Conservation (phyloP, 1,284 basidiomycete species). For the Cryptococcus wingfieldii region DNA sequence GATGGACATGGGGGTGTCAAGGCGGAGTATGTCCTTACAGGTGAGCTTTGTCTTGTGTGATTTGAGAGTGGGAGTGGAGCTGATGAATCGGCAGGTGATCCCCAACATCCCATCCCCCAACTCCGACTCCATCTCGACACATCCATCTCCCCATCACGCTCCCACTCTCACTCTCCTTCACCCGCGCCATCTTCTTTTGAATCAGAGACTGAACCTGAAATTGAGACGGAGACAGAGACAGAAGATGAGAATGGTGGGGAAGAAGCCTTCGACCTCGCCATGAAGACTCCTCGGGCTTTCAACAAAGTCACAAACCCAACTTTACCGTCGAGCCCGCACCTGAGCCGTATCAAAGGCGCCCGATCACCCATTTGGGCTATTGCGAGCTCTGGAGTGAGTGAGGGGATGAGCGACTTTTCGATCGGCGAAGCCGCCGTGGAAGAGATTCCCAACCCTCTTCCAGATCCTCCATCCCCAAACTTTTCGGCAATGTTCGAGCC, state of each 20-base stretch:
- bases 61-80: not conserved
- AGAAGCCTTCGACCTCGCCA: not conserved
- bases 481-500: not conserved
- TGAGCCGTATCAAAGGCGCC: slow-evolving; percentile 28
- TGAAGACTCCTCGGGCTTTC: slow-evolving; percentile 8
- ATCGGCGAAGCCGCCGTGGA: slow-evolving; percentile 28
- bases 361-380: slow-evolving; percentile 47
- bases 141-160: slow-evolving; percentile 5
- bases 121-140: slow-evolving; percentile 36
- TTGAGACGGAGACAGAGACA: slow-evolving; percentile 22
- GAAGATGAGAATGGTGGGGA: slow-evolving; percentile 25
- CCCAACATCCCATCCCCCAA: slow-evolving; percentile 41
- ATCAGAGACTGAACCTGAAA: slow-evolving; percentile 11
- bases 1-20: slow-evolving; percentile 32
- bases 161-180: slow-evolving; percentile 14
- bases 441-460: not conserved
- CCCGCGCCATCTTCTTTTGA: slow-evolving; percentile 11
- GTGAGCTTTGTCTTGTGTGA: slow-evolving; percentile 22
- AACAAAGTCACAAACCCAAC: slow-evolving; percentile 11
- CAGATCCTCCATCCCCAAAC: not conserved
- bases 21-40: slow-evolving; percentile 47
- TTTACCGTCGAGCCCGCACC: slow-evolving; percentile 36
- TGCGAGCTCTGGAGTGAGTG: slow-evolving; percentile 21
- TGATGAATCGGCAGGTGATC: slow-evolving; percentile 29
- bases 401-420: slow-evolving; percentile 30